Percentiles rank a stretch among this genome's conserved stretches.
These are phyloP conservation scores for Wallacemonas collosoma DNA, from an alignment of 208 protist genomes.

Conservation along the genomic window DNA sequence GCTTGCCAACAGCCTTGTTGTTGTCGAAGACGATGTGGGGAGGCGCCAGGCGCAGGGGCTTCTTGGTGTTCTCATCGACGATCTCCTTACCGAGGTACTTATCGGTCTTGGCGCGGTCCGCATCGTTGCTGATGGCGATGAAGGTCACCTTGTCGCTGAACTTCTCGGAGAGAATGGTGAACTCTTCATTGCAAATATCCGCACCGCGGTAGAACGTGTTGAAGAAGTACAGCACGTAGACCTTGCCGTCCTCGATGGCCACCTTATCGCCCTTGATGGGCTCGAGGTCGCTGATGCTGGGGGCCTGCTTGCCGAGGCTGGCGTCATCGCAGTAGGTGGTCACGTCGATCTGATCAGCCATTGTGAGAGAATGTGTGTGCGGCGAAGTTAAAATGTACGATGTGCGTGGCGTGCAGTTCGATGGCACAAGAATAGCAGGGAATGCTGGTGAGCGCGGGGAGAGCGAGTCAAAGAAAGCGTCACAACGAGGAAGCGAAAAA, in stretches of 20 bases:
- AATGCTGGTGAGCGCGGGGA: no score
- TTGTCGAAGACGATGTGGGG: constrained; percentile 83
- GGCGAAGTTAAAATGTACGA: no score
- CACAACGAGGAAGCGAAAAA: no score
- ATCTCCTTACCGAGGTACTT: constrained; percentile 91
- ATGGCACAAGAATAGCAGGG: no score
- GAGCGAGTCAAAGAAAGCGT: no score
- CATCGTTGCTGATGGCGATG: constrained; percentile 89
- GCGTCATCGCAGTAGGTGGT: constrained; percentile 90
- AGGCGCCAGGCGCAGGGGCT: constrained; percentile 75
- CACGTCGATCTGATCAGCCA: constrained; percentile 84
- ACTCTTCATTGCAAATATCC: constrained; percentile 88
- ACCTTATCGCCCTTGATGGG: constrained; percentile 80
- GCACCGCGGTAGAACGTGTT: constrained; percentile 93
- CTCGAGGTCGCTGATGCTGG: constrained; percentile 57
- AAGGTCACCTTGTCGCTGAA: constrained; percentile 72
- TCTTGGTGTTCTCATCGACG: constrained; percentile 91
- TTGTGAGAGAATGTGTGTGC: constrained; percentile 23
- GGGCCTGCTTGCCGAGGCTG: constrained; percentile 65
- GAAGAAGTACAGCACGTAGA: constrained; percentile 92
- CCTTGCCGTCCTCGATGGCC: constrained; percentile 50
- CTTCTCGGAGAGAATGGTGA: constrained; percentile 83
- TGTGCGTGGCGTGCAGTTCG: no score
- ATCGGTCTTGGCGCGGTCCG: constrained; percentile 87
- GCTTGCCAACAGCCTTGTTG: constrained; percentile 84